Conservation (phyloP, 805 yeast species). For the Pichia paraexigua region DNA sequence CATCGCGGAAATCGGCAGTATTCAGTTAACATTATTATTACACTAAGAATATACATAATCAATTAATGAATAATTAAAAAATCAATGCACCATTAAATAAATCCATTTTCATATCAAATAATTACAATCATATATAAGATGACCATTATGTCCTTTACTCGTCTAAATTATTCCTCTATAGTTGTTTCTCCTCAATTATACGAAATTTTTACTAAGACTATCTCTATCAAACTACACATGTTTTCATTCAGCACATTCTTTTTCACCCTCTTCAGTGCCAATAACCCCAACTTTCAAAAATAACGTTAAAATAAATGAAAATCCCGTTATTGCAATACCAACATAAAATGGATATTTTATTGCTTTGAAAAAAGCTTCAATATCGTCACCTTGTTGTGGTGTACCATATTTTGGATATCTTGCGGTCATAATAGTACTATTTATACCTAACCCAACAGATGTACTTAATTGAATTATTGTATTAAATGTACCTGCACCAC, state of each 20-base stretch:
- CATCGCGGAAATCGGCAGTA: no score
- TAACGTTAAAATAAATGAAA: constrained; percentile 24
- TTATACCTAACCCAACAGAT: constrained; percentile 35
- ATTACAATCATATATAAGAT: no score
- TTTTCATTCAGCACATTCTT: not conserved
- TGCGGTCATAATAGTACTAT: constrained; percentile 32
- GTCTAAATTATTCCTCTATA: no score
- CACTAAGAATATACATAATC: no score
- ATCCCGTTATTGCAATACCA: constrained; percentile 30
- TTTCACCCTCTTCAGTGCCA: constrained; percentile 14
- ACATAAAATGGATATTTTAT: constrained; percentile 33
- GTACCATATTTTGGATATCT: constrained; percentile 28
- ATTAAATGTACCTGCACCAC: constrained; percentile 43
- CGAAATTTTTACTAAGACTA: no score
- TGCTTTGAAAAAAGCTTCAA: constrained; percentile 24
- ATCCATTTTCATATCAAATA: no score
- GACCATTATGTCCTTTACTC: no score
- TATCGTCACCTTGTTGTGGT: constrained; percentile 16
- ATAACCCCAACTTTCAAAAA: constrained; percentile 32
- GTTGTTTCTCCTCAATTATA: no score
- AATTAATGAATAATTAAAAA: no score
- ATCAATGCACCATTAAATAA: no score
- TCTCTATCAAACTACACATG: no score
- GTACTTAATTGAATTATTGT: constrained; percentile 35
- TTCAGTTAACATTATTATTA: no score